These are phyloP conservation scores for Erodium moschatum DNA, from an alignment of 441 rosid species.

Conservation along the genomic window DNA sequence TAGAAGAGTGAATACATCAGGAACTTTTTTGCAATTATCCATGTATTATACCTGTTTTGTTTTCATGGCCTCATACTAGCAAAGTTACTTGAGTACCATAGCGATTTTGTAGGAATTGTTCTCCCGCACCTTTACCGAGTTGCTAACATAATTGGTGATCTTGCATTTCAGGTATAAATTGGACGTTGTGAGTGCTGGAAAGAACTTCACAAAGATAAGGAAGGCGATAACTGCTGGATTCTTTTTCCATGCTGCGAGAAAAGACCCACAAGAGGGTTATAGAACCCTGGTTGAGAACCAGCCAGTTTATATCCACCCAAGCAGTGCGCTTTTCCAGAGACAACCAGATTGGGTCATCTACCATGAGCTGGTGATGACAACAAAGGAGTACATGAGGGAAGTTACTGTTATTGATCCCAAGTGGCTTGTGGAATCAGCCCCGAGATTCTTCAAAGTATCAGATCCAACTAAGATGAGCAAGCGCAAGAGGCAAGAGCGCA, in stretches of 20 bases:
- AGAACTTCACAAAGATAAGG: constrained; percentile 71
- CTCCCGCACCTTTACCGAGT: not conserved
- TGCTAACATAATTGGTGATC: constrained; percentile 13
- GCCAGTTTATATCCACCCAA: constrained; percentile 84
- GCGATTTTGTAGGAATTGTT: not conserved
- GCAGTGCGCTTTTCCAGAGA: constrained; percentile 90
- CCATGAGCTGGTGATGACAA: constrained; percentile 88
- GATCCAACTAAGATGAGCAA: constrained; percentile 65
- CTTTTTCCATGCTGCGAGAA: constrained; percentile 74
- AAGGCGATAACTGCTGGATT: constrained; percentile 89
- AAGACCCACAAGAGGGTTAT: constrained; percentile 91
- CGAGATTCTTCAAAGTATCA: constrained; percentile 58
- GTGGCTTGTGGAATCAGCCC: constrained; percentile 64
- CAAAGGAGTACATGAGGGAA: constrained; percentile 68
- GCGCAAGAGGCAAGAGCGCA: constrained; percentile 61
- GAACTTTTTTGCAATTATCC: too few relatives aligned
- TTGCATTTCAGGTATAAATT: constrained; percentile 55
- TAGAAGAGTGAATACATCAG: too few relatives aligned
- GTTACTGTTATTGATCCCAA: constrained; percentile 56
- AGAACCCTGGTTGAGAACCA: constrained; percentile 87
- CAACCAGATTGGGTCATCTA: constrained; percentile 95
- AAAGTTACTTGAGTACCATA: too few relatives aligned
- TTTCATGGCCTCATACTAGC: too few relatives aligned
- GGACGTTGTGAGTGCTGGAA: constrained; percentile 78
- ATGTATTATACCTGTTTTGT: too few relatives aligned